phyloP scores from a whole-genome alignment of 352 stramenopile genomes.

The Halophytophthora polymorphica region DNA sequence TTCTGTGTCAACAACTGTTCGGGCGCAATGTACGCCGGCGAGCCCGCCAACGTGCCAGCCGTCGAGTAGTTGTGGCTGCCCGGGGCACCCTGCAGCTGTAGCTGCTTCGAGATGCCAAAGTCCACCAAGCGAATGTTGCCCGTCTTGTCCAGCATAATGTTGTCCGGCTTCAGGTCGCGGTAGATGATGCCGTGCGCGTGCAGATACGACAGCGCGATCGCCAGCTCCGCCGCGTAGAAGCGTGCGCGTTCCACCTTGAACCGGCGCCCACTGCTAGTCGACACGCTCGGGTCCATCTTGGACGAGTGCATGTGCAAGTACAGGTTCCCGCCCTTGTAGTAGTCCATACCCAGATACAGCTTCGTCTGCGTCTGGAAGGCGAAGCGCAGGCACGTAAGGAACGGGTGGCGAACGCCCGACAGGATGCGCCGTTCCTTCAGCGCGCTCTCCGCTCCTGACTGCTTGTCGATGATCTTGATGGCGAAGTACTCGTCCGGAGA shows the following conservation, averaged over 20 bases:
- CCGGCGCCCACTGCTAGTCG: conserved; percentile 63
- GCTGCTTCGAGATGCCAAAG: conserved; percentile 88
- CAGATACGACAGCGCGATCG: conserved; percentile 84
- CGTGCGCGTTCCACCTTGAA: conserved; percentile 66
- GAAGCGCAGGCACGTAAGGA: conserved; percentile 78
- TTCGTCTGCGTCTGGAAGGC: conserved; percentile 87
- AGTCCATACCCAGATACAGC: conserved; percentile 78
- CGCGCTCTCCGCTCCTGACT: conserved; percentile 68
- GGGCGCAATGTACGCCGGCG: conserved; percentile 82
- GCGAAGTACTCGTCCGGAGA: conserved; percentile 79
- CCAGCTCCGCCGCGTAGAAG: conserved; percentile 88
- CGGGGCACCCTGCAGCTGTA: conserved; percentile 34
- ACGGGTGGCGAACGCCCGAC: conserved; percentile 73
- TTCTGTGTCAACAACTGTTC: conserved; percentile 83
- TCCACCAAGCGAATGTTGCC: conserved; percentile 88
- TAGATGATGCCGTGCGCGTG: conserved; percentile 87
- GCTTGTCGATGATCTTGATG: conserved; percentile 88
- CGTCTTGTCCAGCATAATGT: conserved; percentile 87
- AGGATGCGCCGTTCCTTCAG: conserved; percentile 77
- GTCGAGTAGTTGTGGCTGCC: conserved; percentile 50
- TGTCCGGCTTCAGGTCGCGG: conserved; percentile 86
- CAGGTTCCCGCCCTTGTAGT: conserved; percentile 83
- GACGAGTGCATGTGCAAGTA: conserved; percentile 88
- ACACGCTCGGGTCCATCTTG: conserved; percentile 78
- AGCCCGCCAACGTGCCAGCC: conserved; percentile 74